A percentile compares a stretch with the other conserved stretches of the same genome.
Evolutionary conservation across 257 asterid species (phyloP).

Genomic region (Nicotiana tomentosiformis): DNA sequence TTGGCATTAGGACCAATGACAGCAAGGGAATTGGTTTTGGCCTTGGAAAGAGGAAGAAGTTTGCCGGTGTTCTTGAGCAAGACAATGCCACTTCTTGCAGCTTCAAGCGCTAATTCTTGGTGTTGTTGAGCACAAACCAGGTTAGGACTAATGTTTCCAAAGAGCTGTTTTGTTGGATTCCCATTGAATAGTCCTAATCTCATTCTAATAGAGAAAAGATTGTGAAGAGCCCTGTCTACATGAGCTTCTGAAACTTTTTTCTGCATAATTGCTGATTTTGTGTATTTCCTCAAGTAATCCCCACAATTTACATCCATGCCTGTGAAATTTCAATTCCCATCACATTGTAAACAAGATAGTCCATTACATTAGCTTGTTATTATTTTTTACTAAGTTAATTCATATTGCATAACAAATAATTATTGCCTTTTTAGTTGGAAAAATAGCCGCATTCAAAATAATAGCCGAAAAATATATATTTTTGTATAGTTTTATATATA

Average conservation of each 20-base stretch:
- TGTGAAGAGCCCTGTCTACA: constrained; percentile 75
- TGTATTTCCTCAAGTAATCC: constrained; percentile 45
- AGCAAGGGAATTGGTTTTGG: constrained; percentile 40
- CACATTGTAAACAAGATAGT: background rate
- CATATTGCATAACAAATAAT: background rate
- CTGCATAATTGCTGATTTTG: constrained; percentile 66
- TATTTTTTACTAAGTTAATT: background rate
- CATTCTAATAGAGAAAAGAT: constrained; percentile 70
- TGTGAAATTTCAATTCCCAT: constrained; percentile 22
- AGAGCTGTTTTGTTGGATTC: constrained; percentile 36
- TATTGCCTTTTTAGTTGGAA: background rate
- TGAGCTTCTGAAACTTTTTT: constrained; percentile 37
- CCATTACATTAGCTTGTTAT: background rate
- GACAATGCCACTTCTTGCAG: constrained; percentile 79
- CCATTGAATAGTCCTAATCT: constrained; percentile 78
- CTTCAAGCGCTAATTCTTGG: constrained; percentile 65
- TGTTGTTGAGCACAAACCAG: constrained; percentile 61
- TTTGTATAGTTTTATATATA: too few relatives aligned
- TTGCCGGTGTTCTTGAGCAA: constrained; percentile 62
- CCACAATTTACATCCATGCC: constrained; percentile 92
- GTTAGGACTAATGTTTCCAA: constrained; percentile 45
- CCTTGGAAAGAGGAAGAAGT: constrained; percentile 61
- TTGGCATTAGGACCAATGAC: constrained; percentile 72
- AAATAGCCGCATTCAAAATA: too few relatives aligned
- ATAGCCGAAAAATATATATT: too few relatives aligned